Percentiles rank a stretch among this genome's conserved stretches.
phyloP scores from a whole-genome alignment of 371 early-diverging fungal species.

The Mortierella sp. region DNA sequence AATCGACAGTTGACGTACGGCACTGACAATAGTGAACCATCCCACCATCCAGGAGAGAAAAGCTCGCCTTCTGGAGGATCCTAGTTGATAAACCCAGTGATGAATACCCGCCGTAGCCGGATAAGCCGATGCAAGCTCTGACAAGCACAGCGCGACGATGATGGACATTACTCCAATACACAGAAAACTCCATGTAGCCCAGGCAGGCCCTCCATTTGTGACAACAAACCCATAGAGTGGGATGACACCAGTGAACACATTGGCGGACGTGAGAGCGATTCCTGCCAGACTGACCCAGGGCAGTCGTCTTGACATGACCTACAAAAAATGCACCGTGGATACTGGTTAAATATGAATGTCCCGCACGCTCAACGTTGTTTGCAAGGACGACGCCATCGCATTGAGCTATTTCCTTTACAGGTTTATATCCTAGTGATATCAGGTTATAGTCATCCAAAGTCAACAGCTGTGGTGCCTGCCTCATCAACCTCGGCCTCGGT shows the following conservation, averaged over 20 bases:
- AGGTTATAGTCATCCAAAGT: slow-evolving; percentile 48
- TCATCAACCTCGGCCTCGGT: slow-evolving; percentile 16
- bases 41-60: slow-evolving; percentile 50
- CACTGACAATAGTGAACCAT: slow-evolving; percentile 49
- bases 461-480: slow-evolving; percentile 38
- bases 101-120: slow-evolving; percentile 47
- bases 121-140: slow-evolving; percentile 48
- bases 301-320: slow-evolving; percentile 39
- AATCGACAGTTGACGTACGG: slow-evolving; percentile 18
- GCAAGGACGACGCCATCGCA: no score
- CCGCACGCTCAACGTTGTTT: background rate
- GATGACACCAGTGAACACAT: slow-evolving; percentile 34
- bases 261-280: slow-evolving; percentile 23
- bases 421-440: slow-evolving; percentile 47
- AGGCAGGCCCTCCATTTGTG: slow-evolving; percentile 46
- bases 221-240: slow-evolving; percentile 34
- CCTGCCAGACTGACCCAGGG: slow-evolving; percentile 35
- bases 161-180: slow-evolving; percentile 35
- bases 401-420: slow-evolving; percentile 20
- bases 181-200: slow-evolving; percentile 47
- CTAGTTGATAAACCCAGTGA: slow-evolving; percentile 50
- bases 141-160: slow-evolving; percentile 32
- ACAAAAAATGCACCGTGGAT: no score
- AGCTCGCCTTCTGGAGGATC: slow-evolving; percentile 32
- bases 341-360: background rate